Evolutionary conservation across 2,329 filamentous ascomycete genomes (phyloP).

Genomic region (Cladosporium oxysporum): DNA sequence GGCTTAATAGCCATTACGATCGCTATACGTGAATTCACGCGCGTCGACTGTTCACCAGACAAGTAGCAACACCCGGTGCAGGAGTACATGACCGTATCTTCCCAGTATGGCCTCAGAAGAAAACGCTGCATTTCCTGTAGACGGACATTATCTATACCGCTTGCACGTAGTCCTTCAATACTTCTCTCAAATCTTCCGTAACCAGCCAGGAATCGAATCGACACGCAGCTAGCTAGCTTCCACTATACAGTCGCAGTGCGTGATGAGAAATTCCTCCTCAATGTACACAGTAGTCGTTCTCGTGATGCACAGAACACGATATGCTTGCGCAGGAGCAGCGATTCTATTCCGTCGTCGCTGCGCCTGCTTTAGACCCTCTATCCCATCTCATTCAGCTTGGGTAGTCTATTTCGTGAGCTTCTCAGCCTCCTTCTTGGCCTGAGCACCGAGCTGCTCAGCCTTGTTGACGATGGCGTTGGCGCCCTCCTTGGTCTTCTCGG

Average conservation of each 20-base stretch:
- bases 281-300: slow-evolving; percentile 9
- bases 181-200: not conserved
- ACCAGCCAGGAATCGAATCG: not conserved
- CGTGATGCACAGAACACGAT: not conserved
- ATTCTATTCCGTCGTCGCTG: not conserved
- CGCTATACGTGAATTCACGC: not conserved
- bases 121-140: slow-evolving; percentile 7
- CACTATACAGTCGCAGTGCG: slow-evolving; percentile 15
- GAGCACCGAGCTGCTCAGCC: slow-evolving; percentile 26
- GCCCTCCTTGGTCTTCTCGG: slow-evolving; percentile 33
- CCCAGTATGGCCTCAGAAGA: not conserved
- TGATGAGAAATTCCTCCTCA: not conserved
- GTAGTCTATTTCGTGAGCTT: slow-evolving; percentile 26
- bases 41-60: not conserved
- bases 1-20: not conserved
- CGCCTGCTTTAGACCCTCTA: slow-evolving; percentile 4
- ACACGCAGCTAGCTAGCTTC: slow-evolving; percentile 4
- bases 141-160: slow-evolving; percentile 17
- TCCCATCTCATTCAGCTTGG: not conserved
- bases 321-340: not conserved
- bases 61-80: not conserved
- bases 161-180: not conserved
- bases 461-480: slow-evolving; percentile 30
- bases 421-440: slow-evolving; percentile 31
- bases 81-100: not conserved